Percentiles rank a stretch among this genome's conserved stretches.
Evolutionary conservation across 2,329 filamentous ascomycete species (phyloP).

Genomic region (Penicillium psychrosexuale): DNA sequence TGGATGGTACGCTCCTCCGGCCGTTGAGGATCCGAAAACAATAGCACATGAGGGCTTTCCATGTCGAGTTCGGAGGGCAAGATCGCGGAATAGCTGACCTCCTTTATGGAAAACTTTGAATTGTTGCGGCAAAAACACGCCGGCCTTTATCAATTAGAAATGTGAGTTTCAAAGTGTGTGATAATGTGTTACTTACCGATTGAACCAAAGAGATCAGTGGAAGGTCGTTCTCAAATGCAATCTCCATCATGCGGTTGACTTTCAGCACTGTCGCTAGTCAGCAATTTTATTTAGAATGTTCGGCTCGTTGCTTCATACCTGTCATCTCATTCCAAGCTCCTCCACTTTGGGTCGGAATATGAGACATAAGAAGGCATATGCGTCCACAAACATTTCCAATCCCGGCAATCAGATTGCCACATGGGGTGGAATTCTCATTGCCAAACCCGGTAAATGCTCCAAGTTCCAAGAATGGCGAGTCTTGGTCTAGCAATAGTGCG

Average conservation of each 20-base stretch:
- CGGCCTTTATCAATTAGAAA: constrained; percentile 25
- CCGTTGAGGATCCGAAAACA: constrained; percentile 47
- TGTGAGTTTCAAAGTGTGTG: too few species aligned
- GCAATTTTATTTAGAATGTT: background rate
- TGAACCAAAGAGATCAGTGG: constrained; percentile 42
- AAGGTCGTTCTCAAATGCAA: constrained; percentile 42
- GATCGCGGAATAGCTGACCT: constrained; percentile 43
- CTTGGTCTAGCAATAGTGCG: constrained; percentile 37
- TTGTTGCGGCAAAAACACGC: constrained; percentile 45
- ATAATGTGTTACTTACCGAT: constrained; percentile 23
- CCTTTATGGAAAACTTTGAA: constrained; percentile 48
- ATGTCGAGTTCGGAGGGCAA: constrained; percentile 38
- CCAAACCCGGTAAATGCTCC: constrained; percentile 38
- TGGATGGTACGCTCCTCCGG: constrained; percentile 44
- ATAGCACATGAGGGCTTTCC: constrained; percentile 44
- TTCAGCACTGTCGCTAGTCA: constrained; percentile 22
- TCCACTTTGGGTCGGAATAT: constrained; percentile 44
- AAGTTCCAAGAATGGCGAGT: constrained; percentile 43
- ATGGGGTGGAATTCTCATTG: constrained; percentile 36
- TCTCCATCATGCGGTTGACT: constrained; percentile 39
- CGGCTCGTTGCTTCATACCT: constrained; percentile 12
- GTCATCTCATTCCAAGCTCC: constrained; percentile 47
- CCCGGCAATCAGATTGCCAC: constrained; percentile 39
- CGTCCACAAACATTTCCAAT: constrained; percentile 38
- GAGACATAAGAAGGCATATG: constrained; percentile 40